These are phyloP conservation scores for Macrocystidia cucumis DNA, from an alignment of 1,284 basidiomycete genomes.

Conservation along the genomic window DNA sequence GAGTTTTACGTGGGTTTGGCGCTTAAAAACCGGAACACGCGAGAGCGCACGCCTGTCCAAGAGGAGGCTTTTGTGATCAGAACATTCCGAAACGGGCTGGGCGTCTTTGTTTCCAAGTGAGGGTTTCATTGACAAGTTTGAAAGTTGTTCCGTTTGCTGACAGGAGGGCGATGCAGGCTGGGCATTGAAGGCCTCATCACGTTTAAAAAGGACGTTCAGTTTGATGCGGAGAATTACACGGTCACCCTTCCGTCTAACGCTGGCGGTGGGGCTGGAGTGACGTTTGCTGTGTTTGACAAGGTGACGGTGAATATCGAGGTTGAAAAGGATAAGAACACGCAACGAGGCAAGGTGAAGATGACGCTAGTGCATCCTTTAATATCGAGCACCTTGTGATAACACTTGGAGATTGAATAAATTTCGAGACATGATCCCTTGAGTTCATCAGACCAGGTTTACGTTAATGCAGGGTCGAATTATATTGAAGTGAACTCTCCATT, in stretches of 20 bases:
- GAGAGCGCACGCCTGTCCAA: constrained; percentile 32
- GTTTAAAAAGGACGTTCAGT: constrained; percentile 83
- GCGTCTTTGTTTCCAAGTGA: constrained; percentile 92
- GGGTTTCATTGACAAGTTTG: no score
- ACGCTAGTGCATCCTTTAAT: constrained; percentile 68
- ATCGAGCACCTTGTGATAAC: constrained; percentile 30
- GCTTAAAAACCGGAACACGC: constrained; percentile 65
- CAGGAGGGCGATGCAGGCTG: constrained; percentile 43
- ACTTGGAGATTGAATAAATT: no score
- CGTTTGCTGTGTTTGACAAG: constrained; percentile 87
- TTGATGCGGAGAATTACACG: constrained; percentile 88
- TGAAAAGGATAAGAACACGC: constrained; percentile 93
- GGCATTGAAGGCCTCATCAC: constrained; percentile 93
- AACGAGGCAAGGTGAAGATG: constrained; percentile 91
- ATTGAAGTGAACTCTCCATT: no score
- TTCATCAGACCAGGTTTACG: no score
- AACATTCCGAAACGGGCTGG: constrained; percentile 90
- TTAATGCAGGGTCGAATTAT: no score
- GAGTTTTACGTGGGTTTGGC: constrained; percentile 97
- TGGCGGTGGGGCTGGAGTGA: constrained; percentile 32
- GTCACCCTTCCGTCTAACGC: constrained; percentile 58
- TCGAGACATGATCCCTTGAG: no score
- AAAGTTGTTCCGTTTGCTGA: constrained; percentile 6
- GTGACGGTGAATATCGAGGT: constrained; percentile 87
- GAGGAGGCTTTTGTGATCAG: constrained; percentile 96